Percentiles rank a stretch among this genome's conserved stretches.
Conservation (phyloP, 2,329 filamentous ascomycete species). For the Dissoconium aciculare region DNA sequence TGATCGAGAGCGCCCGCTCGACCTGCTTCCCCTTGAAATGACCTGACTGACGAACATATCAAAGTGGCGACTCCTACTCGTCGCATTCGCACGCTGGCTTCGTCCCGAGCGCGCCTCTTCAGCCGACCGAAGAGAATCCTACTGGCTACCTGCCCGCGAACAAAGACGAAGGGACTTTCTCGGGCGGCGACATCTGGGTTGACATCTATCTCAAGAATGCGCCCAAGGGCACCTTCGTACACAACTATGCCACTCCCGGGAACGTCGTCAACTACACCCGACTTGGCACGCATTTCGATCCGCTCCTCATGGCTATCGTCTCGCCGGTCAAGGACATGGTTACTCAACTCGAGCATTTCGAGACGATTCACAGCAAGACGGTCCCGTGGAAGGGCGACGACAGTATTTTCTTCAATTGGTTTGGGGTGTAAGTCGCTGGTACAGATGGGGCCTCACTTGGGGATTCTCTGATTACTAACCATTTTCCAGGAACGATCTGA, state of each 20-base stretch:
- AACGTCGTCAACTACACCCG: background rate
- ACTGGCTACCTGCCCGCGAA: background rate
- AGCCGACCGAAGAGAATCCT: background rate
- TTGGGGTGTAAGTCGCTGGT: constrained; percentile 1
- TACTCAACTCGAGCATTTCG: background rate
- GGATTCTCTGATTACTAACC: no score
- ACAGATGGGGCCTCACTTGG: no score
- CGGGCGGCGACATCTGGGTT: background rate
- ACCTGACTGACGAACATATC: background rate
- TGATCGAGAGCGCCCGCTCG: background rate
- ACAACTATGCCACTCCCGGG: background rate
- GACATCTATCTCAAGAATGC: background rate
- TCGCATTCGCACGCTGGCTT: constrained; percentile 1
- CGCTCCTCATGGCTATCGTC: background rate
- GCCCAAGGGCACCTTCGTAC: background rate
- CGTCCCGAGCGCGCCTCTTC: background rate
- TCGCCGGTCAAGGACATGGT: background rate
- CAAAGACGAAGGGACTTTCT: constrained; percentile 1
- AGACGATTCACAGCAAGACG: background rate
- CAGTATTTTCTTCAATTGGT: constrained; percentile 1
- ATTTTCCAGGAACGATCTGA: background rate
- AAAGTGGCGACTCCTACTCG: background rate
- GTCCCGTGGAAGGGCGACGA: background rate
- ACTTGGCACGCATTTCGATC: background rate
- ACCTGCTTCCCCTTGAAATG: background rate